Base-by-base conservation (phyloP, 139 green algal species). In the Zygnema circumcarinatum region DNA sequence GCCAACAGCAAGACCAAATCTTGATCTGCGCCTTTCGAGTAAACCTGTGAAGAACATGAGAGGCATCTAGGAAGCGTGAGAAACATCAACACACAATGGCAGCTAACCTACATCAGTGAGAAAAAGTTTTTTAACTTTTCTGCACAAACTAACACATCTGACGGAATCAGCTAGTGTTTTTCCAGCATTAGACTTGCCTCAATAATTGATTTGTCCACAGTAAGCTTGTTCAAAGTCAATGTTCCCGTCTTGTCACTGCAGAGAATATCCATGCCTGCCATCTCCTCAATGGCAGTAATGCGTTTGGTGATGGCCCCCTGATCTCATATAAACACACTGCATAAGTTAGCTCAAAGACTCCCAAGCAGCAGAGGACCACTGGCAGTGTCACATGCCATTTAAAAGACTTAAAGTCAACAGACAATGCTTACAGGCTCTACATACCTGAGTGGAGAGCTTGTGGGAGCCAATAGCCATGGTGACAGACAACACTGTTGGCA, bases 181-280 rank as follows among this genome's bases (percentile, higher is more conserved):
- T n/a, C n/a, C n/a, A n/a, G n/a, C n/a, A n/a, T n/a, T n/a, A n/a
- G 36, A 69, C 56, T 68, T 67, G 75, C 81, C 81, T 87, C 81
- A 31, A 87, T 81, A 56, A 87, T 82, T 2, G 81, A 69, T 32
- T 87, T 87, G 67, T 98, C 94, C 79, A 98, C 94, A 67, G 93
- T 94, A 93, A 98, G 97, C 92, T 98, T 97, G 94, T 98, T 98
- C 67, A 98, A 91, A 1, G 95, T 98, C 29, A 98, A 92, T 21
- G 95, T 98, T 73, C 95, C 95, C 1, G 95, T 97, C 88, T 98
- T 97, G 90, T 97, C 95, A 32, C 92, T 95, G 95, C 95, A 98
- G 20, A 98, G 94, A 92, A 90, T 88, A 92, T 98, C 96, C 95
- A 98, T 98, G 81, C 94, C 94, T 1, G 95, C 95, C 92, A 98